These are phyloP conservation scores for Leptosphaerulina australis DNA, from an alignment of 2,329 filamentous ascomycete species.

Conservation along the genomic window DNA sequence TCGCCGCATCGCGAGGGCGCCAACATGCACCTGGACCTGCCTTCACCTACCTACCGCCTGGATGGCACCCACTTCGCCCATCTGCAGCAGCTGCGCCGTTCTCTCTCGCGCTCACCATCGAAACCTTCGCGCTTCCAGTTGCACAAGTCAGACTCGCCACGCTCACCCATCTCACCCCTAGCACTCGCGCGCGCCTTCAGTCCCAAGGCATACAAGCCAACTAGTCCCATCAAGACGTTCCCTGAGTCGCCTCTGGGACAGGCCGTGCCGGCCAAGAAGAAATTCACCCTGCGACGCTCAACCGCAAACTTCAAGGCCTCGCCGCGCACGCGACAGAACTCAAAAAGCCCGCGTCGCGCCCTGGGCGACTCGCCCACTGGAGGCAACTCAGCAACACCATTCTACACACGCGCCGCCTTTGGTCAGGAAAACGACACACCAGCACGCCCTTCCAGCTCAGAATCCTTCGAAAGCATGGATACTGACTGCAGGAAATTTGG, in stretches of 20 bases:
- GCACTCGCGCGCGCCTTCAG: slow-evolving; percentile 53
- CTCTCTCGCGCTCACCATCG: slow-evolving; percentile 90
- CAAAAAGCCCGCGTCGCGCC: slow-evolving; percentile 78
- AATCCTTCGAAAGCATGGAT: slow-evolving; percentile 30
- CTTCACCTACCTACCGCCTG: slow-evolving; percentile 85
- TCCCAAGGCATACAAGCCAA: slow-evolving; percentile 54
- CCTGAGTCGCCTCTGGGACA: slow-evolving; percentile 62
- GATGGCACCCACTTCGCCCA: slow-evolving; percentile 73
- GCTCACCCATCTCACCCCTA: slow-evolving; percentile 53
- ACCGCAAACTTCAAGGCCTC: slow-evolving; percentile 60
- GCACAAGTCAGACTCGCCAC: slow-evolving; percentile 53
- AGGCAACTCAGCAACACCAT: slow-evolving; percentile 68
- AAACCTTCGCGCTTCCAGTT: slow-evolving; percentile 75
- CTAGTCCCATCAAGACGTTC: slow-evolving; percentile 56
- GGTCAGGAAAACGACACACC: slow-evolving; percentile 54
- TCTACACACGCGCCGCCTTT: slow-evolving; percentile 55
- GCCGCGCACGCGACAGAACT: slow-evolving; percentile 70
- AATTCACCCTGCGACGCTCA: slow-evolving; percentile 56
- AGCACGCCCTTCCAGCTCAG: slow-evolving; percentile 39
- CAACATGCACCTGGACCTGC: slow-evolving; percentile 83
- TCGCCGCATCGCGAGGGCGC: slow-evolving; percentile 66
- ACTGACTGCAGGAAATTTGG: slow-evolving; percentile 50
- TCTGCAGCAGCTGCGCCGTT: slow-evolving; percentile 82
- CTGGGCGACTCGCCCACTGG: slow-evolving; percentile 73
- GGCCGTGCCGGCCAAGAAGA: slow-evolving; percentile 66